Evolutionary conservation across 495 filamentous ascomycete species (phyloP), one percentile per base, ranked within the genome.

Genomic region (Aspergillus saccharolyticus): DNA sequence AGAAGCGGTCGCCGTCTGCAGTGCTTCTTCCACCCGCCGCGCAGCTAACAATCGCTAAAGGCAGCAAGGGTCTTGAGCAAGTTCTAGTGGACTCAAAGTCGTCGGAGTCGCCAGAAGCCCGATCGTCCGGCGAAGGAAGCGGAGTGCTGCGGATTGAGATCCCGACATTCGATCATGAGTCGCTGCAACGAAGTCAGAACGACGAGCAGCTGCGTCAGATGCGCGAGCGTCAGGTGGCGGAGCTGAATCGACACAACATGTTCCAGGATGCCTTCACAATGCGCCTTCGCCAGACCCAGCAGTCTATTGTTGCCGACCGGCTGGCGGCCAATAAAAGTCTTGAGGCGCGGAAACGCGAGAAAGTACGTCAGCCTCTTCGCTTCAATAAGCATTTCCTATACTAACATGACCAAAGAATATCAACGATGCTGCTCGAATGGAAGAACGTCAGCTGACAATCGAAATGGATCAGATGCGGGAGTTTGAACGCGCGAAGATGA

Each of bases 371-470:
- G n/a, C 0, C 55, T 28, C 68, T 8, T 56, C 63, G 43, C 75
- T 70, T 59, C 53, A 72, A 16, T 43, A 44, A 28, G 30, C 25
- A 4, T 39, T 43, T 76, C 33, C 70, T 9, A 28, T 78, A 19
- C 76, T 81, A 53, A 70, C 61, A 15, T 9, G 77, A 72, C 56
- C 30, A 3, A 33, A 78, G 73, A 80, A 83, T 50, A 57, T 61
- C 7, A 55, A 63, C 18, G 83, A 82, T 16, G 75, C 83, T 42
- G 69, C 78, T 25, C 80, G 83, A 47, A 80, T 89, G 30, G 88
- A 91, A 68, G 88, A 90, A 63, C 80, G 86, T 12, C 88, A 91
- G 66, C 80, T 90, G 15, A 76, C 78, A n/a, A 82, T 83, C 2
- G 88, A 91, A 72, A 84, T 89, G 56, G 72, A 78, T 47, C 78